These are phyloP conservation scores for Ganoderma leucocontextum DNA, from an alignment of 1,284 basidiomycete species.

Conservation along the genomic window DNA sequence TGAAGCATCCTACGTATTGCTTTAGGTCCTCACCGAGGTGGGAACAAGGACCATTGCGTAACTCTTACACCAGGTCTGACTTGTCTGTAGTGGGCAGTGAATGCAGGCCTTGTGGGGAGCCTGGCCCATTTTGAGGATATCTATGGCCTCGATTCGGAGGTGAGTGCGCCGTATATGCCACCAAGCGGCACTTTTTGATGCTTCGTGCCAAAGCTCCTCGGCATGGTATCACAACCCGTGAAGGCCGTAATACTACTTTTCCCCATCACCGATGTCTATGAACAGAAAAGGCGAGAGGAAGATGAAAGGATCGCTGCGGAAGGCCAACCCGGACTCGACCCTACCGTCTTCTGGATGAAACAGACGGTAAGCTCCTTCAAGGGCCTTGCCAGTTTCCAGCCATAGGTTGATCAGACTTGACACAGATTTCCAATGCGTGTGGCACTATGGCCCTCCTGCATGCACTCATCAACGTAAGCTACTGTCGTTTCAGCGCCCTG, in stretches of 20 bases:
- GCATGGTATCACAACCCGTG: slow-evolving; percentile 73
- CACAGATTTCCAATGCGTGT: slow-evolving; percentile 86
- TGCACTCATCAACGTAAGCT: slow-evolving; percentile 73
- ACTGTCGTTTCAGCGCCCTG: slow-evolving; percentile 6
- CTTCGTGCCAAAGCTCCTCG: slow-evolving; percentile 60
- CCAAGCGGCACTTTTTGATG: background rate
- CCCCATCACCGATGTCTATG: slow-evolving; percentile 66
- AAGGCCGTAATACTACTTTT: slow-evolving; percentile 87
- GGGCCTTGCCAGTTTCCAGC: background rate
- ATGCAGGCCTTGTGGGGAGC: slow-evolving; percentile 71
- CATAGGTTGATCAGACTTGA: slow-evolving; percentile 1
- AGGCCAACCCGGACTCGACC: slow-evolving; percentile 64
- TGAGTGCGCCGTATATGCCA: slow-evolving; percentile 38
- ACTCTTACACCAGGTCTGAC: background rate
- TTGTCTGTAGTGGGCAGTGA: slow-evolving; percentile 71
- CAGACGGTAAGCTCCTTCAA: slow-evolving; percentile 65
- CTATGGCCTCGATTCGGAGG: slow-evolving; percentile 83
- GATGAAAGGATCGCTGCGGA: slow-evolving; percentile 56
- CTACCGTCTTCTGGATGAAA: slow-evolving; percentile 77
- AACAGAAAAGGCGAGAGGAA: slow-evolving; percentile 61
- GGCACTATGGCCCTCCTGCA: slow-evolving; percentile 91
- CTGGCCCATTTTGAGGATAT: slow-evolving; percentile 79
- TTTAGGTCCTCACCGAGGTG: slow-evolving; percentile 27
- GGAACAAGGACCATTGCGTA: background rate
- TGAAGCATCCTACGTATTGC: background rate